Base-by-base conservation (phyloP, 495 filamentous ascomycete species). In the Glutinoglossum americanum region DNA sequence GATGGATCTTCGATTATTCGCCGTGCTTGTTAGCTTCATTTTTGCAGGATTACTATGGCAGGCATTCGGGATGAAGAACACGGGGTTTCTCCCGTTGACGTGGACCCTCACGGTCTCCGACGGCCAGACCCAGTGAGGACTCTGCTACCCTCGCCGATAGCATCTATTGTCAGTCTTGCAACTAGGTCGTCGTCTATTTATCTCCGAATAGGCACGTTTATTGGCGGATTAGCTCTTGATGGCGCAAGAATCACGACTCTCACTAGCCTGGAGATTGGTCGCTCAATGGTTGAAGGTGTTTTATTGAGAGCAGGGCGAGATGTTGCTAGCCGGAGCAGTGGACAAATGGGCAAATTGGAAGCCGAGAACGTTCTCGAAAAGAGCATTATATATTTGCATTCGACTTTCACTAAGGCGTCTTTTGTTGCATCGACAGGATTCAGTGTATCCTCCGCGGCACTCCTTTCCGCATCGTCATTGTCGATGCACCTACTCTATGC, bases 371-470 rank as follows among this genome's bases (percentile, higher is more conserved):
- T 82, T 0, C 66, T 85, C 19, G 80, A 83, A 60, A 70, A 71
- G 62, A 83, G 77, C 67, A 63, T 87, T 19, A 76, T 80, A 53
- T 73, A 69, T 25, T 60, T 85, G 33, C 81, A 87, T 63, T 72
- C 70, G 23, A 80, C 78, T 5, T 75, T 85, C 60, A 80, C 76
- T 44, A 75, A 76, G 54, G 74, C 80, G 28, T 80, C 80, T 26
- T 84, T 76, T 61, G 71, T 85, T 59, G 82, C 80, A 54, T 79
- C 82, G 26, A 76, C 83, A 0, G 77, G 82, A n/a, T 88, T 89
- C 60, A 76, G 85, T 57, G 65, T 85, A 41, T 80, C 81, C 26
- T 75, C 78, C 7, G 77, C 81, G 0, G 78, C 80, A 9, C 67
- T 87, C 54, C 72, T 74, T 2, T 78, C 78, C 19, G 70, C 76